These are phyloP conservation scores for Ananas comosus DNA, from an alignment of 176 grass and related monocot species.

Conservation along the genomic window DNA sequence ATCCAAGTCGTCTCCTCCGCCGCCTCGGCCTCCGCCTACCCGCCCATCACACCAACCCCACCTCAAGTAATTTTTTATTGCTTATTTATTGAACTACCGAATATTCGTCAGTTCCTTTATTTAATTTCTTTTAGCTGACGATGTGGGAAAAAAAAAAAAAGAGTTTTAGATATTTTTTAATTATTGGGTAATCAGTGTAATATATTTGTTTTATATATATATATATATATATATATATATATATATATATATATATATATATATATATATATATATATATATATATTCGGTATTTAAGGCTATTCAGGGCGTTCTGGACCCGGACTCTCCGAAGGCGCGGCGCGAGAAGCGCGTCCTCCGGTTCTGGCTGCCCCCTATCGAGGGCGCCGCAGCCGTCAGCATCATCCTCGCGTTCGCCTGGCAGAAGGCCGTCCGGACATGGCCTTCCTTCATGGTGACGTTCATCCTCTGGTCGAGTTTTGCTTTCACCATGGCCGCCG, in stretches of 20 bases:
- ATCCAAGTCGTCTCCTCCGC: conserved; percentile 61
- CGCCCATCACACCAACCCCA: conserved; percentile 21
- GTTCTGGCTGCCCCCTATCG: conserved; percentile 71
- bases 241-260: neutral
- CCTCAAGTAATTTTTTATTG: conserved; percentile 34
- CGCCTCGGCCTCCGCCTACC: conserved; percentile 36
- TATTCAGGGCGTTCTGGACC: conserved; percentile 30
- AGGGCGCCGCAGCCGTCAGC: conserved; percentile 57
- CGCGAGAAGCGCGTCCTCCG: conserved; percentile 44
- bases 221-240: neutral
- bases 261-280: neutral
- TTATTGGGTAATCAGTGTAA: too few relatives aligned
- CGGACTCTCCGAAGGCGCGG: conserved; percentile 19
- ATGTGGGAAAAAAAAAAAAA: too few relatives aligned
- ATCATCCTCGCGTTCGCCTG: conserved; percentile 77
- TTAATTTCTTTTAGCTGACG: neutral
- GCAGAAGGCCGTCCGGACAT: conserved; percentile 79
- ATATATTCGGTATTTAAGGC: conserved; percentile 40
- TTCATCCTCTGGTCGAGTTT: conserved; percentile 86
- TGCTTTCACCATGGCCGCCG: conserved; percentile 49
- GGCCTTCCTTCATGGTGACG: conserved; percentile 55
- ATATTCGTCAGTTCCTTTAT: conserved; percentile 11
- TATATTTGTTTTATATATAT: neutral
- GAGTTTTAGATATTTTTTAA: too few relatives aligned
- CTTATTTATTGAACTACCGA: conserved; percentile 4